Conservation (phyloP, 23 red algal genomes). For the Cyanidium caldarium region DNA sequence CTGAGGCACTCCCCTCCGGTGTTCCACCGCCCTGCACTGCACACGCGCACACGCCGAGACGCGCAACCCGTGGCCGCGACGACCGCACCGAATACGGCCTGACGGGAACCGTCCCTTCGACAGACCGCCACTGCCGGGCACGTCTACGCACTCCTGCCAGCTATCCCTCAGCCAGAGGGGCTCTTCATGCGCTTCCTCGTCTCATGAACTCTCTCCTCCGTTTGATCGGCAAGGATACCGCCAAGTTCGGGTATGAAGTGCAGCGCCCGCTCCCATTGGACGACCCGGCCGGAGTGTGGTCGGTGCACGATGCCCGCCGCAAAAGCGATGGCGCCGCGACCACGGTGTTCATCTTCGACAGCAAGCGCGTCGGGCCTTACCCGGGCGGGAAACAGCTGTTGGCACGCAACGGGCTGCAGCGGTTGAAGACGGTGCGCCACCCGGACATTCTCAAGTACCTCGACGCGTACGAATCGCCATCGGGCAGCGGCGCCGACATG, state of each 20-base stretch:
- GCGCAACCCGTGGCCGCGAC: too few species aligned
- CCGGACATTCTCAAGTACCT: conserved; percentile 78
- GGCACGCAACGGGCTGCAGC: conserved; percentile 28
- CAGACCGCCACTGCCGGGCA: too few species aligned
- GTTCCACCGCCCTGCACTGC: too few species aligned
- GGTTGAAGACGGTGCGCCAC: conserved; percentile 64
- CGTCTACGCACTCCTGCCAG: too few species aligned
- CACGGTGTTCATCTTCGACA: not conserved
- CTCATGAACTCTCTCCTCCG: not conserved
- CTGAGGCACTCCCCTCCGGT: too few species aligned
- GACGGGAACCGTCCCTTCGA: too few species aligned
- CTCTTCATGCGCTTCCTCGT: too few species aligned
- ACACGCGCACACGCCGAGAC: too few species aligned
- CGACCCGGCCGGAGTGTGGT: conserved; percentile 1
- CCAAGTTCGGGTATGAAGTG: not conserved
- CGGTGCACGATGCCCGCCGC: not conserved
- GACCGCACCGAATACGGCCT: too few species aligned
- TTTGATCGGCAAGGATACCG: not conserved
- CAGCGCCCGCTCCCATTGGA: not conserved
- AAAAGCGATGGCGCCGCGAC: not conserved
- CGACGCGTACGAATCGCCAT: conserved; percentile 14
- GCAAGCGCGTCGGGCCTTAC: not conserved
- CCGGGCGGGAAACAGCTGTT: not conserved
- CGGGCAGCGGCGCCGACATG: conserved; percentile 32
- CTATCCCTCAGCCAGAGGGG: too few species aligned